phyloP scores from a whole-genome alignment of 75 land plant species.

The Sequoiadendron giganteum region DNA sequence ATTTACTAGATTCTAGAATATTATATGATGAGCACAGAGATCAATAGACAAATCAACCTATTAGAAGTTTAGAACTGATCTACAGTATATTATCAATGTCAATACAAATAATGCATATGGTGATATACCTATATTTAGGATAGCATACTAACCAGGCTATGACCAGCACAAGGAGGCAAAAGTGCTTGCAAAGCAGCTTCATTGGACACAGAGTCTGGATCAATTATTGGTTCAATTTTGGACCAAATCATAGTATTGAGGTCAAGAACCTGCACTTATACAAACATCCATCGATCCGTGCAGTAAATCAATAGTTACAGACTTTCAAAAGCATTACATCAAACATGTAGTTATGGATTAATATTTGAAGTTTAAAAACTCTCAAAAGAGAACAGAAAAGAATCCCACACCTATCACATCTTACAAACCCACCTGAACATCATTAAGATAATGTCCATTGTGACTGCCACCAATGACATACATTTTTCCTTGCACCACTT shows the following conservation, averaged over 20 bases:
- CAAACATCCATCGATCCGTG: background rate
- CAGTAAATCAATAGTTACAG: background rate
- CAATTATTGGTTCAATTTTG: conserved; percentile 40
- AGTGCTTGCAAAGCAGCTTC: conserved; percentile 17
- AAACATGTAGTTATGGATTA: background rate
- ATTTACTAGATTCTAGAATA: background rate
- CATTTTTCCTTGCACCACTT: conserved; percentile 65
- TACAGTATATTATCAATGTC: background rate
- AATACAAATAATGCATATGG: background rate
- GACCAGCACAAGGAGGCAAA: conserved; percentile 79
- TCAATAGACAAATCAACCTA: background rate
- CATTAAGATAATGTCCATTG: conserved; percentile 87
- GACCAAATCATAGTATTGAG: conserved; percentile 74
- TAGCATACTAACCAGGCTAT: conserved; percentile 55
- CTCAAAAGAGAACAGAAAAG: background rate
- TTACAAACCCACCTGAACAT: conserved; percentile 65
- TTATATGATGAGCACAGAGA: conserved; percentile 8
- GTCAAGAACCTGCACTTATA: conserved; percentile 66
- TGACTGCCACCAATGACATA: conserved; percentile 88
- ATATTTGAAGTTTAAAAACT: background rate
- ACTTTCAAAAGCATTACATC: background rate
- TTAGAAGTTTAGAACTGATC: background rate
- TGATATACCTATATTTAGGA: background rate
- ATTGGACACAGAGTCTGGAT: conserved; percentile 20
- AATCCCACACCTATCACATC: background rate